Conservation (phyloP, 768 basidiomycete species). For the Cystofilobasidium capitatum region DNA sequence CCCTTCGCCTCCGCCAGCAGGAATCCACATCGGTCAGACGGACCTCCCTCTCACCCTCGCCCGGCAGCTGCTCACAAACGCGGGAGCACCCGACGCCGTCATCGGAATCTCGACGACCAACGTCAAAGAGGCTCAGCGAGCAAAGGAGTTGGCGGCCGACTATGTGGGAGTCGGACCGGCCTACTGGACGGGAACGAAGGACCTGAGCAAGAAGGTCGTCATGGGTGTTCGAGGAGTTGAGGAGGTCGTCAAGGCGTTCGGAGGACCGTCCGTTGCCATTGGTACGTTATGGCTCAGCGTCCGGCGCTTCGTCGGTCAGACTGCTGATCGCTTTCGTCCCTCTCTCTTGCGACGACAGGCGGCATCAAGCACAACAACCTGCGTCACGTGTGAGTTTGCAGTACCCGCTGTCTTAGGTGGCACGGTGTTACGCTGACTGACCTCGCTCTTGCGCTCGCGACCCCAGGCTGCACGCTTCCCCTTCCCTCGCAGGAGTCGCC, state of each 20-base stretch:
- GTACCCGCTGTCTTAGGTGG: neutral
- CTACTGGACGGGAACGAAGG: conserved; percentile 70
- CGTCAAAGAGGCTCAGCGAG: conserved; percentile 53
- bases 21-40: conserved; percentile 81
- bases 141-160: conserved; percentile 57
- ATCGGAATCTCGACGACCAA: conserved; percentile 75
- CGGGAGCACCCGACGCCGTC: conserved; percentile 46
- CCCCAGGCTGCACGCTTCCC: conserved; percentile 40
- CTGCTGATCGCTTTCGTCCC: neutral
- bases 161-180: conserved; percentile 83
- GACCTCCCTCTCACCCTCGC: conserved; percentile 67
- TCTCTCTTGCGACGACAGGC: conserved; percentile 44
- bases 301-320: neutral
- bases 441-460: conserved; percentile 5
- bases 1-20: conserved; percentile 40
- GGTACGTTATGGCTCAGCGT: conserved; percentile 46
- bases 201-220: conserved; percentile 47
- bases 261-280: conserved; percentile 70
- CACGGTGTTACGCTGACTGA: too few species aligned
- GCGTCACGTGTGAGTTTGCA: conserved; percentile 55
- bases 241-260: conserved; percentile 54
- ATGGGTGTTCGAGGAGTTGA: conserved; percentile 68
- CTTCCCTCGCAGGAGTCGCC: conserved; percentile 67
- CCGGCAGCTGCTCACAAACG: conserved; percentile 53
- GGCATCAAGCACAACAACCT: conserved; percentile 76